Percentiles rank a stretch among this genome's conserved stretches.
phyloP scores from a whole-genome alignment of 2,329 filamentous ascomycete species.

The Apiospora saccharicola region DNA sequence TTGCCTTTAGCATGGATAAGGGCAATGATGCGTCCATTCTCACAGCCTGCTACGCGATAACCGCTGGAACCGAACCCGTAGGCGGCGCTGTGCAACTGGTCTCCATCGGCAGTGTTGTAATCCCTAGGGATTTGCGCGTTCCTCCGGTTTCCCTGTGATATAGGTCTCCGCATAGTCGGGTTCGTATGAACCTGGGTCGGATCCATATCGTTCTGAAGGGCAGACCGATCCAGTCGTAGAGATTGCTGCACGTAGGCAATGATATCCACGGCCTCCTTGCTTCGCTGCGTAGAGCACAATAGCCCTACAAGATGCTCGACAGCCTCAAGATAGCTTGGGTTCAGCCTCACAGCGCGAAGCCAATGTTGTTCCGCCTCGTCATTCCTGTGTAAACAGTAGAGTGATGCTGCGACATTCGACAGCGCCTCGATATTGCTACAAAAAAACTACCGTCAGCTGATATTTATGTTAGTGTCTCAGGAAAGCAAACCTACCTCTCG shows the following conservation, averaged over 20 bases:
- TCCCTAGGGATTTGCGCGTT: not conserved
- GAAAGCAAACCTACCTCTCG: conserved; percentile 54
- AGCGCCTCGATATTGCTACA: conserved; percentile 87
- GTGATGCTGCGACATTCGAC: conserved; percentile 89
- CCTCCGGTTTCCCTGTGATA: not conserved
- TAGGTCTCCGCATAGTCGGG: not conserved
- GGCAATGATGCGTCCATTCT: conserved; percentile 93
- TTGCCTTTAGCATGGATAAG: conserved; percentile 98
- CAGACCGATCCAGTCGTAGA: conserved; percentile 59
- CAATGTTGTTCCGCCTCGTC: conserved; percentile 87
- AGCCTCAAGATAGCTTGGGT: conserved; percentile 91
- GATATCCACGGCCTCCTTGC: conserved; percentile 83
- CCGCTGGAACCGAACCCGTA: conserved; percentile 77
- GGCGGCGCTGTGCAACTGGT: not conserved
- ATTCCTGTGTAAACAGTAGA: conserved; percentile 82
- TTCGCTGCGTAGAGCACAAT: conserved; percentile 81
- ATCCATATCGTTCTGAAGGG: conserved; percentile 37
- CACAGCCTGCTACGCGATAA: conserved; percentile 82
- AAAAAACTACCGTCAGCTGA: conserved; percentile 12
- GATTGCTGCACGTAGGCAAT: conserved; percentile 85
- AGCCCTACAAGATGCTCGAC: conserved; percentile 93
- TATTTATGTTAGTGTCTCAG: not conserved
- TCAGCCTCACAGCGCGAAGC: conserved; percentile 81
- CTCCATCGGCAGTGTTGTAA: not conserved
- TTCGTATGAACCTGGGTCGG: not conserved